Base-by-base conservation (phyloP, 2,329 filamentous ascomycete genomes). In the Alternaria brassicae region DNA sequence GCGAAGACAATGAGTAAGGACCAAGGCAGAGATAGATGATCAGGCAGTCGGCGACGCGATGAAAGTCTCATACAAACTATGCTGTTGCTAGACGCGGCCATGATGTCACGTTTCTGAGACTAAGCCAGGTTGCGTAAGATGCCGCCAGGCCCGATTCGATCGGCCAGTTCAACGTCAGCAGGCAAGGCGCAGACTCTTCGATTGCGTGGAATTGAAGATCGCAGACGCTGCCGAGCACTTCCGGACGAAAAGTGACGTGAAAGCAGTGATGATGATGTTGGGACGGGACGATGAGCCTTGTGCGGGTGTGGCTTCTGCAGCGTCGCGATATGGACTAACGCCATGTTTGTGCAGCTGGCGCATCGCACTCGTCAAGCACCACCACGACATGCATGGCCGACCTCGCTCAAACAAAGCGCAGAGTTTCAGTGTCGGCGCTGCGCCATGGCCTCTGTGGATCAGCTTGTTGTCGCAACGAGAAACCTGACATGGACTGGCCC, bases 41-140 rank as follows among this genome's bases (percentile, higher is more conserved):
- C 37, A 32, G 32, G n/a, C 19, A 21, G 30, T 27, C 17, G n/a
- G 41, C 28, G 34, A 34, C 36, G 54, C 49, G 39, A 37, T 19
- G 21, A 41, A 62, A 57, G 56, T 58, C 59, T 62, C 58, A 40
- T 44, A 36, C 37, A 58, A 48, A 28, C 48, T 27, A 41, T 62
- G 53, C 42, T 60, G 53, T 42, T 48, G 56, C 41, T 40, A 53
- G 52, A 57, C 49, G 52, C 41, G 47, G 23, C 55, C 47, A 62
- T 63, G 62, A 63, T 66, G 60, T 61, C 60, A 64, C 39, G 13
- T n/a, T 15, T 56, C 53, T 23, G 50, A 27, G 30, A 45, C 54
- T 52, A 56, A 32, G 49, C 51, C 56, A 36, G 53, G 41, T 53
- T 65, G 19, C 32, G 51, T 52, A 53, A 61, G 58, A 48, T 58